Conservation (phyloP, 257 asterid genomes). For the Petunia axillaris region DNA sequence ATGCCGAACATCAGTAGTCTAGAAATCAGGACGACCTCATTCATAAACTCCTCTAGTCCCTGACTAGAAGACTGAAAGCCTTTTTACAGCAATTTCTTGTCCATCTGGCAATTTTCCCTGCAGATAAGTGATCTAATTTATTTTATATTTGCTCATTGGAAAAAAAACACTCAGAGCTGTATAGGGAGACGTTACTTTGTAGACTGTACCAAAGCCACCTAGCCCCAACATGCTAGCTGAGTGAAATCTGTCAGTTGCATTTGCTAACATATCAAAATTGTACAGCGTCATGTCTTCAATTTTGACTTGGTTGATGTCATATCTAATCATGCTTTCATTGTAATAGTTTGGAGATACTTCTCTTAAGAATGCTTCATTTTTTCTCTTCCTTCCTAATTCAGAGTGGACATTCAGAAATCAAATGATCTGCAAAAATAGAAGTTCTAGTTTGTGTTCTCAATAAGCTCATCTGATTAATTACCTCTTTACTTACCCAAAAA, state of each 20-base stretch:
- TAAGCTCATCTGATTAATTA: conserved; percentile 28
- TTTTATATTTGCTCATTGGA: neutral
- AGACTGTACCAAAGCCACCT: conserved; percentile 78
- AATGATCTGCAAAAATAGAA: neutral
- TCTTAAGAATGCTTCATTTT: conserved; percentile 12
- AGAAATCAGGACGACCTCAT: conserved; percentile 55
- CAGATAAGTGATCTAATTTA: neutral
- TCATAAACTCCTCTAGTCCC: conserved; percentile 60
- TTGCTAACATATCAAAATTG: conserved; percentile 39
- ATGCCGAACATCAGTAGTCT: conserved; percentile 28
- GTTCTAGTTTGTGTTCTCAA: neutral
- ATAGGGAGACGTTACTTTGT: conserved; percentile 43
- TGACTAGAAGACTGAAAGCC: conserved; percentile 56
- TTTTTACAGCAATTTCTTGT: conserved; percentile 53
- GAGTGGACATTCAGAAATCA: conserved; percentile 17
- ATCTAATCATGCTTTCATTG: conserved; percentile 26
- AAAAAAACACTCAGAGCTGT: neutral
- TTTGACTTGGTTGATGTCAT: conserved; percentile 30
- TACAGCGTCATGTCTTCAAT: conserved; percentile 52
- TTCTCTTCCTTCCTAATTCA: conserved; percentile 36
- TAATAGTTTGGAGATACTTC: conserved; percentile 25
- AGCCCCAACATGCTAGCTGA: conserved; percentile 47
- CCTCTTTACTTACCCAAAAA: conserved; percentile 49
- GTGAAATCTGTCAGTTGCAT: conserved; percentile 55
- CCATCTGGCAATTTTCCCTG: conserved; percentile 52